A percentile compares a stretch with the other conserved stretches of the same genome.
Conservation (phyloP, 2,329 filamentous ascomycete species). For the Venturia asperata region DNA sequence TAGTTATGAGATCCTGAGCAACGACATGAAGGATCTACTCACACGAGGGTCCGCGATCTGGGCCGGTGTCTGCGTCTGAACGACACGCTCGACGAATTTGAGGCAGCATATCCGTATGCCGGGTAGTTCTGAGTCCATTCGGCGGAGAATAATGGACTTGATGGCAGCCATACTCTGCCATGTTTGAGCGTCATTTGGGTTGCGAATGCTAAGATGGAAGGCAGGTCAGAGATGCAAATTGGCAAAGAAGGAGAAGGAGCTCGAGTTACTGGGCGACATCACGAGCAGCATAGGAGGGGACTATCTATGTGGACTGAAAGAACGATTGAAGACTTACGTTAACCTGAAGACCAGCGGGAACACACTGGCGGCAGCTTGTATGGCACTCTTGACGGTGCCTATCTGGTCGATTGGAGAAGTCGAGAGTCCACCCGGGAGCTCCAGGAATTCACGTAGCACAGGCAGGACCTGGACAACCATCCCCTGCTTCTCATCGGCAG, state of each 20-base stretch:
- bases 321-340: constrained; percentile 63
- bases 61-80: constrained; percentile 85
- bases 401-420: constrained; percentile 55
- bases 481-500: constrained; percentile 69
- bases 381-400: constrained; percentile 73
- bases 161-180: constrained; percentile 21
- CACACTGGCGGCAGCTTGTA: constrained; percentile 84
- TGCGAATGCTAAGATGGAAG: constrained; percentile 29
- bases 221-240: constrained; percentile 9
- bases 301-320: constrained; percentile 23
- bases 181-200: constrained; percentile 66
- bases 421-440: constrained; percentile 24
- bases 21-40: constrained; percentile 34
- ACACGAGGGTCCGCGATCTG: constrained; percentile 75
- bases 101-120: constrained; percentile 88
- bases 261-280: constrained; percentile 18
- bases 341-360: constrained; percentile 88
- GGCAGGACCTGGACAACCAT: constrained; percentile 71
- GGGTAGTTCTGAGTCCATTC: constrained; percentile 74
- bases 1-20: constrained; percentile 11
- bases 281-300: not conserved
- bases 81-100: constrained; percentile 92
- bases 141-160: constrained; percentile 44
- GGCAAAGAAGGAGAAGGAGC: constrained; percentile 3
- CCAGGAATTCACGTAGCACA: constrained; percentile 51